These are phyloP conservation scores for Mortierella alpina DNA, from an alignment of 192 early-diverging fungal genomes.

Conservation along the genomic window DNA sequence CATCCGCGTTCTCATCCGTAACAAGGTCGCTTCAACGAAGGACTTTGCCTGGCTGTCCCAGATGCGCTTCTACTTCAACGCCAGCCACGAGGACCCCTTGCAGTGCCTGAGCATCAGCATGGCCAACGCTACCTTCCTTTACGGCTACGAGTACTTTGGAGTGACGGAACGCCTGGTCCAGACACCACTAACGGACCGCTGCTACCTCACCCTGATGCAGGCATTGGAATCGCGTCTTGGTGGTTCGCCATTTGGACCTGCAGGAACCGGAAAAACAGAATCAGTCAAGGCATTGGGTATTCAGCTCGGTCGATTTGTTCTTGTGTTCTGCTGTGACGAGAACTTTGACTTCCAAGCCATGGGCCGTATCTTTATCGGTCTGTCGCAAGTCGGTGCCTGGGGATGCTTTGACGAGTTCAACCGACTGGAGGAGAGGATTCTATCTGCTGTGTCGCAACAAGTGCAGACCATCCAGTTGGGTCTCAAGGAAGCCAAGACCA, in stretches of 20 bases:
- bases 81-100: constrained; percentile 71
- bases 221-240: constrained; percentile 93
- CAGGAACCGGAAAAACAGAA: constrained; percentile 99
- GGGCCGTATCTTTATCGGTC: constrained; percentile 99
- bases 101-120: constrained; percentile 83
- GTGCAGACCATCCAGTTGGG: constrained; percentile 99
- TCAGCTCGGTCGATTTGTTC: constrained; percentile 94
- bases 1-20: constrained; percentile 72
- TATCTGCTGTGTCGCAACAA: constrained; percentile 99
- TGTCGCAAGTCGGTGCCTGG: constrained; percentile 99
- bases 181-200: constrained; percentile 98
- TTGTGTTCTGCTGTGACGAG: constrained; percentile 99
- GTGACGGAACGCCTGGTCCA: constrained; percentile 97
- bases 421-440: constrained; percentile 95
- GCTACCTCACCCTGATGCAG: constrained; percentile 98
- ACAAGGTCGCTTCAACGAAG: constrained; percentile 62
- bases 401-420: constrained; percentile 99
- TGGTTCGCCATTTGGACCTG: constrained; percentile 98
- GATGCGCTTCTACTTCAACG: constrained; percentile 87
- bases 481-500: constrained; percentile 69
- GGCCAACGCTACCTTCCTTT: constrained; percentile 94
- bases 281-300: constrained; percentile 97
- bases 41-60: constrained; percentile 98
- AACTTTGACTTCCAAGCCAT: constrained; percentile 99
- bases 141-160: constrained; percentile 99